Conservation (phyloP, 1,284 basidiomycete genomes). For the Phellinidium pouzarii region DNA sequence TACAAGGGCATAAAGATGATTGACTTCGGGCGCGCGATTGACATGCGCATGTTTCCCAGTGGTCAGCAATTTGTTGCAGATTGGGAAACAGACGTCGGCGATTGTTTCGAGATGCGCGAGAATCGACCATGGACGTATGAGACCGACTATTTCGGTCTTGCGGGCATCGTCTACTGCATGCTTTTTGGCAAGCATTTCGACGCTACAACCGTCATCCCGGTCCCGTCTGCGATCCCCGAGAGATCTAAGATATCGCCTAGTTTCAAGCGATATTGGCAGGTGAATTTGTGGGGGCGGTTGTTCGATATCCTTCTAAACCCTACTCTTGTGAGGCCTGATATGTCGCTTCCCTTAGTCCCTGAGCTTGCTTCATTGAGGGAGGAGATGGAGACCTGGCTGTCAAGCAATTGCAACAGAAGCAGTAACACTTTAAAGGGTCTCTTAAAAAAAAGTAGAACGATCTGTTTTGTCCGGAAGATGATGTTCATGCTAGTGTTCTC, state of each 20-base stretch:
- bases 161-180: constrained; percentile 90
- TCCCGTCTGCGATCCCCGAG: constrained; percentile 29
- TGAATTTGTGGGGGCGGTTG: constrained; percentile 75
- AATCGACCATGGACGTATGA: constrained; percentile 87
- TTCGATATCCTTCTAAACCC: constrained; percentile 91
- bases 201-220: constrained; percentile 44
- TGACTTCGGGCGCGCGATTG: constrained; percentile 94
- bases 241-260: constrained; percentile 67
- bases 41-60: constrained; percentile 72
- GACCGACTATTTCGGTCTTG: constrained; percentile 93
- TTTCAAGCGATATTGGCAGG: constrained; percentile 95
- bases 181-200: constrained; percentile 95
- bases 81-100: constrained; percentile 82
- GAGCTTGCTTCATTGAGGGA: constrained; percentile 58
- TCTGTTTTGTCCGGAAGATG: constrained; percentile 29
- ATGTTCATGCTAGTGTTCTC: neutral
- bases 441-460: constrained; percentile 72
- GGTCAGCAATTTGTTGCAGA: constrained; percentile 81
- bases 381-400: constrained; percentile 88
- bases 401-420: constrained; percentile 74
- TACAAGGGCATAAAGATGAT: constrained; percentile 88
- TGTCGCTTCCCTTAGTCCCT: constrained; percentile 62
- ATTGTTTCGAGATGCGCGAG: constrained; percentile 88
- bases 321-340: constrained; percentile 42
- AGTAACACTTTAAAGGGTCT: constrained; percentile 83